phyloP scores from a whole-genome alignment of 2,329 filamentous ascomycete species.

The Didymella sp. region DNA sequence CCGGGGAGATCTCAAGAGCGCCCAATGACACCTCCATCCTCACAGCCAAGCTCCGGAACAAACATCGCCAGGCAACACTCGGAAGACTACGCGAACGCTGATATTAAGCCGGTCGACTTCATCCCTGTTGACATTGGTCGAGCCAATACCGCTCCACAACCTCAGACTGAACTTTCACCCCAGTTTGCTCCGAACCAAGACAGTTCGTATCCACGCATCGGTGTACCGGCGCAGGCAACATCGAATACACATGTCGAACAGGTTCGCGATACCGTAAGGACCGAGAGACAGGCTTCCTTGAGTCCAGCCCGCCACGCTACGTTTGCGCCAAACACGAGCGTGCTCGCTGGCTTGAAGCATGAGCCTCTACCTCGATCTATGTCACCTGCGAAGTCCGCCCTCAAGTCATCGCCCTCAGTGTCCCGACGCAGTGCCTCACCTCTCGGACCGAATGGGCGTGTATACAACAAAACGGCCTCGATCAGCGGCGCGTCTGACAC shows the following conservation, averaged over 20 bases:
- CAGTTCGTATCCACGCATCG: slow-evolving; percentile 35
- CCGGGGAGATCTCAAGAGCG: slow-evolving; percentile 13
- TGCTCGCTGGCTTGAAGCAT: slow-evolving; percentile 64
- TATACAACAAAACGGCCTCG: slow-evolving; percentile 51
- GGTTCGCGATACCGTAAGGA: slow-evolving; percentile 29
- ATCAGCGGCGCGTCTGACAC: slow-evolving; percentile 64
- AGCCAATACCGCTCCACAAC: slow-evolving; percentile 28
- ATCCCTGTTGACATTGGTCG: slow-evolving; percentile 26
- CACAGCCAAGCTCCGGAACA: slow-evolving; percentile 10
- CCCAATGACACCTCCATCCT: slow-evolving; percentile 13
- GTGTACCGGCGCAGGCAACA: slow-evolving; percentile 18
- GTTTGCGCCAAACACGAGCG: slow-evolving; percentile 66
- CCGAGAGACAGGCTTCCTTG: slow-evolving; percentile 50
- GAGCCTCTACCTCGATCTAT: slow-evolving; percentile 73
- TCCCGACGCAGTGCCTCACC: slow-evolving; percentile 53
- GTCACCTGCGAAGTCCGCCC: slow-evolving; percentile 77
- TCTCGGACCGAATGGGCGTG: slow-evolving; percentile 61
- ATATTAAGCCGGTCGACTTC: slow-evolving; percentile 28
- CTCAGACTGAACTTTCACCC: slow-evolving; percentile 29
- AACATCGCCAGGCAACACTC: slow-evolving; percentile 25
- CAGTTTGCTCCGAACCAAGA: slow-evolving; percentile 36
- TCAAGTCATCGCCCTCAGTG: slow-evolving; percentile 70
- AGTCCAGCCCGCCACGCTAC: slow-evolving; percentile 74
- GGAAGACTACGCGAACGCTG: slow-evolving; percentile 57
- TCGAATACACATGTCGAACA: slow-evolving; percentile 18